phyloP scores from a whole-genome alignment of 2,329 filamentous ascomycete species.

The Ascocoryne sarcoides region DNA sequence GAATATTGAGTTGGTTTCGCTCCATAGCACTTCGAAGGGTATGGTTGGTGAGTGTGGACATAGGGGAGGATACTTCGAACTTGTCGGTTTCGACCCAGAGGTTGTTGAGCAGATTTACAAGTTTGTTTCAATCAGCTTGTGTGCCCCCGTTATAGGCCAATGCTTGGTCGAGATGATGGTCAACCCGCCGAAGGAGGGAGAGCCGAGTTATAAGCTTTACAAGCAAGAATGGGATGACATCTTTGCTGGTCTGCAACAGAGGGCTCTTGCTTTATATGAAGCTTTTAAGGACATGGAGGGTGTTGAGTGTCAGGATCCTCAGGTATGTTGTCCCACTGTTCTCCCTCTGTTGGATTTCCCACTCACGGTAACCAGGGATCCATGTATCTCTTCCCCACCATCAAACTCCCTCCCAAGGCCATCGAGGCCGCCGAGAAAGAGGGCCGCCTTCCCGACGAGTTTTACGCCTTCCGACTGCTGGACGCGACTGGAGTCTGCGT shows the following conservation, averaged over 20 bases:
- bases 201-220: conserved; percentile 79
- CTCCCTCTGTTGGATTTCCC: neutral
- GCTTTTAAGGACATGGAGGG: conserved; percentile 95
- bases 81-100: conserved; percentile 75
- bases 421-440: conserved; percentile 66
- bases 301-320: conserved; percentile 79
- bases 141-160: conserved; percentile 89
- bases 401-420: conserved; percentile 69
- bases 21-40: conserved; percentile 93
- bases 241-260: conserved; percentile 65
- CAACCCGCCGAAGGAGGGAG: conserved; percentile 78
- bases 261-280: conserved; percentile 77
- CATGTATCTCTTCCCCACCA: conserved; percentile 99
- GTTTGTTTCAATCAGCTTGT: conserved; percentile 94
- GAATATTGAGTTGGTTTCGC: conserved; percentile 75
- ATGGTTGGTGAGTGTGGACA: conserved; percentile 99
- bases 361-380: conserved; percentile 50
- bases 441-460: conserved; percentile 74
- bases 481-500: conserved; percentile 93
- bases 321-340: conserved; percentile 34
- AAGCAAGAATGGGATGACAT: conserved; percentile 77
- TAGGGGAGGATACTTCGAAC: conserved; percentile 95
- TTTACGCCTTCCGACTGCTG: conserved; percentile 84
- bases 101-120: conserved; percentile 97
- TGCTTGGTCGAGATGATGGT: conserved; percentile 97